Base-by-base conservation (phyloP, 345 rosid genomes). In the Durio zibethinus region DNA sequence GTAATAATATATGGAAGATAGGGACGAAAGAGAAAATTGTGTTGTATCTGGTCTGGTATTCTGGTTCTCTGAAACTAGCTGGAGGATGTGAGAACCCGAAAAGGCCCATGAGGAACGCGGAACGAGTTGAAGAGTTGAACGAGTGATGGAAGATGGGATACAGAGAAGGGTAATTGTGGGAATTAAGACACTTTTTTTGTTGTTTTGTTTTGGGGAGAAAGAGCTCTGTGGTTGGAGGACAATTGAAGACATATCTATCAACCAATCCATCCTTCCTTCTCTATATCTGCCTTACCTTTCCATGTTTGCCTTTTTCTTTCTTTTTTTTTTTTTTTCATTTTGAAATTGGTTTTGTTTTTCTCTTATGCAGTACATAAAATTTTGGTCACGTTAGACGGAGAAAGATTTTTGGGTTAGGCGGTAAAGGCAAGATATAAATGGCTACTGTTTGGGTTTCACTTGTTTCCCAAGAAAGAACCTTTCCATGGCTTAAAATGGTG, bases 91-190 rank as follows among this genome's bases (percentile, higher is more conserved):
- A 73, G 79, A 80, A 82, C 40, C 82, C 81, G 3, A 79, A 68
- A 77, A 76, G 74, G 80, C 88, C 82, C 84, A 76, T 72, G 76
- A 25, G 76, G 78, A 66, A 77, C 56, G 61, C 63, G 56, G 67
- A n/a, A 65, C 73, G 71, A 63, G 53, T 33, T 33, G 21, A 29
- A 9, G 21, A 61, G 48, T 45, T 25, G 81, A 40, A 69, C 4
- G 73, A 71, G 71, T 23, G 56, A 40, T 14, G 36, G 79, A 80
- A 75, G 82, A 78, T n/a, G 45, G 74, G 72, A 52, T 29, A 35
- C 80, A 75, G 69, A 45, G 53, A 36, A 76, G 88, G 85, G 85
- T 74, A 85, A 68, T 76, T 78, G 48, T 68, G 88, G 84, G 45
- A 82, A 76, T n/a, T n/a, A 5, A 27, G 35, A 45, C 12, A n/a